Base-by-base conservation (phyloP, 2,329 filamentous ascomycete species). In the Lachnellula occidentalis region DNA sequence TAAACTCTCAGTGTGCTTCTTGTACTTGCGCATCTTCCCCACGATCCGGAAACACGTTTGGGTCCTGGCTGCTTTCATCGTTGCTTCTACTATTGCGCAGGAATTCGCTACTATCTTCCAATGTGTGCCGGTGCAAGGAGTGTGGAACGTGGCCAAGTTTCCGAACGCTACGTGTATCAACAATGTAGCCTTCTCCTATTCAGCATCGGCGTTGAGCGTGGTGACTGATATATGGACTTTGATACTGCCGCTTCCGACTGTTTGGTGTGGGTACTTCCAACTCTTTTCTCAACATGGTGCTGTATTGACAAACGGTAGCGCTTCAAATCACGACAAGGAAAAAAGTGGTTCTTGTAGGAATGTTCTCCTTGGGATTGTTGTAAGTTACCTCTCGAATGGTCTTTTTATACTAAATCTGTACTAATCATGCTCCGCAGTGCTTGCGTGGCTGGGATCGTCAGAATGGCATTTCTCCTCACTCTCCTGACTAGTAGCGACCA, bases 401-500 rank as follows among this genome's bases (percentile, higher is more conserved):
- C 19, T 6, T 15, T 49, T 9, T 3, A 14, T 17, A 9, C 19
- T 19, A 19, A 6, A 21, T 8, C 34, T 34, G 34, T 9, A 7
- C 24, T 15, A 34, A n/a, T 43, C 15, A 21, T 4, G 2, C 12
- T 47, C 4, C 21, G 31, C 42, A 55, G 53, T 45, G 53, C 48
- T n/a, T 55, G 53, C 49, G 24, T 55, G 31, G 53, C 53, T 14
- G 53, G 53, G 34, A 47, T 55, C 17, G 41, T 55, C 11, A 41
- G 53, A 5, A 48, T 56, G 48, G 48, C 48, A 27, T 42, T 50
- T 37, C 48, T 50, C 48, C 42, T 50, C 36, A 50, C 48, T 8
- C 37, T 50, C 21, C 24, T 50, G 5, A 24, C 24, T 15, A 50
- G 48, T 22, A 24, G 4, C 12, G 48, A 50, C 22, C 48, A 50